A percentile compares a stretch with the other conserved stretches of the same genome.
Conservation (phyloP, 768 basidiomycete species). For the Rubroboletus pulcherrimus region DNA sequence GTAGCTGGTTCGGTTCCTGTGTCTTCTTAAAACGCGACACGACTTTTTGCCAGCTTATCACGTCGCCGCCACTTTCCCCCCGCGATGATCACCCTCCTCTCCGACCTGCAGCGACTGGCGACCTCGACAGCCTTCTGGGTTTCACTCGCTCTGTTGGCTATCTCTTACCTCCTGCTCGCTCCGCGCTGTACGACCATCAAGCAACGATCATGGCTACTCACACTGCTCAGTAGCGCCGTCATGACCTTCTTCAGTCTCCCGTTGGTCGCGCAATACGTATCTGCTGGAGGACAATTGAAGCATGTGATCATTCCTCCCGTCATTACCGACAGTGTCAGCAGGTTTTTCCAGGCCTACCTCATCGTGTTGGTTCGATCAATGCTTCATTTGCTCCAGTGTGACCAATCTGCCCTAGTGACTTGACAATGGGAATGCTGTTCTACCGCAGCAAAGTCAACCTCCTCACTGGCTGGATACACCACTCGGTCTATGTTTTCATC, state of each 20-base stretch:
- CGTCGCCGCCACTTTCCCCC: slow-evolving; percentile 18
- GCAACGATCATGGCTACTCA: slow-evolving; percentile 48
- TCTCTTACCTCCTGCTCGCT: slow-evolving; percentile 31
- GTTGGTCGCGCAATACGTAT: slow-evolving; percentile 31
- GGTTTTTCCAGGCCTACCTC: slow-evolving; percentile 49
- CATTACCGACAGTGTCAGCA: slow-evolving; percentile 24
- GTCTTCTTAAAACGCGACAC: slow-evolving; percentile 22
- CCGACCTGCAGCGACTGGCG: slow-evolving; percentile 16
- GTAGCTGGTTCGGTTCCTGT: slow-evolving; percentile 14
- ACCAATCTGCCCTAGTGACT: slow-evolving; percentile 34
- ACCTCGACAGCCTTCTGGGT: slow-evolving; percentile 23
- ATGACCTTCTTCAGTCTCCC: slow-evolving; percentile 44
- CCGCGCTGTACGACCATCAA: slow-evolving; percentile 33
- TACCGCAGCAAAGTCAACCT: slow-evolving; percentile 47
- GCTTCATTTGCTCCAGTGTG: slow-evolving; percentile 6
- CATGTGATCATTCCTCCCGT: slow-evolving; percentile 19
- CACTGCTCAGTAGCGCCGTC: slow-evolving; percentile 35
- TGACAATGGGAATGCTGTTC: slow-evolving; percentile 41
- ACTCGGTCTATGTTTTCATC: slow-evolving; percentile 40
- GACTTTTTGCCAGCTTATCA: slow-evolving; percentile 11
- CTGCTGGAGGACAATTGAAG: slow-evolving; percentile 26
- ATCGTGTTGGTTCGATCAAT: slow-evolving; percentile 26
- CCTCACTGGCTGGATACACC: slow-evolving; percentile 55
- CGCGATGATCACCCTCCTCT: slow-evolving; percentile 22
- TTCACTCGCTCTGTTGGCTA: slow-evolving; percentile 15